Evolutionary conservation across 1,284 basidiomycete genomes (phyloP), one percentile per base, ranked within the genome.

Genomic region (Calocybe gambosa): DNA sequence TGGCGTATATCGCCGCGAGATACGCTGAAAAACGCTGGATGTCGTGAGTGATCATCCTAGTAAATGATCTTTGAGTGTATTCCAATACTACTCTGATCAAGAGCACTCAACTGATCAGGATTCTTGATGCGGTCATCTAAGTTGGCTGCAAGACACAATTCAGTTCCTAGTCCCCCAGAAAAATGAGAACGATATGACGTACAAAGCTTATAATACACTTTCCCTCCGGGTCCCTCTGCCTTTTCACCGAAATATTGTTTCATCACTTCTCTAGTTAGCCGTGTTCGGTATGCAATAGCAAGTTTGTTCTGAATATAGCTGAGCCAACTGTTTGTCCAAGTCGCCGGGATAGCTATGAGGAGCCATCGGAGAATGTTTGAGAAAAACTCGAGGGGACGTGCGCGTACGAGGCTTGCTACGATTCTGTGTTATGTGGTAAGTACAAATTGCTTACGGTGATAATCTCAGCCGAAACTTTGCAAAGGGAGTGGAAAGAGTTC

Each of bases 311-410:
- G 94, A 13, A 98, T 78, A 62, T 91, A 98, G 54, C 85, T 87
- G 41, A 98, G 77, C 89, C 93, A 95, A 53, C 91, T 93, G 63
- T 99, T 99, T 23, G 91, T 94, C 78, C 93, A 95, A 21, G 94
- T 97, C 1, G 93, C 92, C 0, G 93, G 93, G 43, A 97, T 82
- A n/a, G 94, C 94, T 29, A 98, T 86, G 12, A 90, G 69, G 39
- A 97, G 76, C 95, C 95, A 99, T 47, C 83, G 79, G 18, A 86
- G 68, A 50, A 99, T 92, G 53, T 96, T 92, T 50, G 78, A 68
- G 43, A 94, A 74, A 70, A 98, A 97, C 43, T 85, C 74, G 9
- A 75, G 59, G 5, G 90, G 83, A 60, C 89, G 82, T 7, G 89
- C 89, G 40, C 93, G 84, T n/a, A 98, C 95, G 6, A 98, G 78